phyloP scores from a whole-genome alignment of 768 basidiomycete species.

The Pisolithus orientalis region DNA sequence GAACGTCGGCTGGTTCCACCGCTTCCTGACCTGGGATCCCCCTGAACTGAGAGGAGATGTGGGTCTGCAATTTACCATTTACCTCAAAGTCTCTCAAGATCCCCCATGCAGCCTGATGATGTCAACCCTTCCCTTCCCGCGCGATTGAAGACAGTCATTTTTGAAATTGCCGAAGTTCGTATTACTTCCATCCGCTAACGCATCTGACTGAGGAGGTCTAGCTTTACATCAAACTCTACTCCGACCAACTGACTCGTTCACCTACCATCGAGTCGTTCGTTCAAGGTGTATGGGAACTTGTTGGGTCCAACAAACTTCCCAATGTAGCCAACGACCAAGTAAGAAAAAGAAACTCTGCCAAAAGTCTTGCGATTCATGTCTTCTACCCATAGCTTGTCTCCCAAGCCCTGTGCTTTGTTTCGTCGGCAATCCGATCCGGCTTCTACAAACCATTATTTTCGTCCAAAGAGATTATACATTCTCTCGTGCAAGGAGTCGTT shows the following conservation, averaged over 20 bases:
- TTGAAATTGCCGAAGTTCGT: conserved; percentile 82
- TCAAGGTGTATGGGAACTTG: conserved; percentile 82
- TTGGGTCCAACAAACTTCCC: conserved; percentile 63
- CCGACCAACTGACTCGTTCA: conserved; percentile 64
- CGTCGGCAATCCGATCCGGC: conserved; percentile 85
- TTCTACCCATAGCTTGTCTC: conserved; percentile 62
- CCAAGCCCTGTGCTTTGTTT: conserved; percentile 85
- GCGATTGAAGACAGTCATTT: conserved; percentile 80
- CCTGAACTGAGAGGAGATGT: conserved; percentile 64
- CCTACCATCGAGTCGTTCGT: conserved; percentile 70
- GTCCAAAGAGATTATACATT: conserved; percentile 69
- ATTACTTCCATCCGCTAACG: background rate
- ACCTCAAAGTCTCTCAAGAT: background rate
- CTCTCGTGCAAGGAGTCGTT: conserved; percentile 84
- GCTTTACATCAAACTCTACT: conserved; percentile 79
- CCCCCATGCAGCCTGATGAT: conserved; percentile 60
- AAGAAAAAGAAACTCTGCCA: conserved; percentile 16
- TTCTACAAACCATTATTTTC: conserved; percentile 80
- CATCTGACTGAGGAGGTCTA: conserved; percentile 18
- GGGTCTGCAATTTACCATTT: conserved; percentile 3
- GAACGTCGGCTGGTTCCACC: conserved; percentile 65
- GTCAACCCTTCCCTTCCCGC: conserved; percentile 80
- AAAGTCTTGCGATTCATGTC: background rate
- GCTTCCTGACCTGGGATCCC: conserved; percentile 78
- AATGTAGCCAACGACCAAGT: conserved; percentile 71